phyloP scores from a whole-genome alignment of 192 early-diverging fungal genomes.

The Endogone sp. region DNA sequence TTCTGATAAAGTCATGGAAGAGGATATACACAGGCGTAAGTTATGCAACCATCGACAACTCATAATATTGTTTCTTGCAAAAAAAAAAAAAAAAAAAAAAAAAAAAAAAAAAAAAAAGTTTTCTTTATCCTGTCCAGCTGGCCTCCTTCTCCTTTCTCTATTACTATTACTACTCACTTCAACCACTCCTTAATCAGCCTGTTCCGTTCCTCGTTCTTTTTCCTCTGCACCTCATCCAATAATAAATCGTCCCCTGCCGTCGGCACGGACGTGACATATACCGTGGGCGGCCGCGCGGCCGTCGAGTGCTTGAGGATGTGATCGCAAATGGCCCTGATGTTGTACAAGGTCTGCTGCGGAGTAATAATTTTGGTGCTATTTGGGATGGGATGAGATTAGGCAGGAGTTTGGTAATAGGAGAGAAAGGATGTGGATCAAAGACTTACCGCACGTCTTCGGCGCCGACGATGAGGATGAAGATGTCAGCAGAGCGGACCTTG shows the following conservation, averaged over 20 bases:
- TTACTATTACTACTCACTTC: not conserved
- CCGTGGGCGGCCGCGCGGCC: conserved; percentile 5
- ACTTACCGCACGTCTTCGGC: conserved; percentile 30
- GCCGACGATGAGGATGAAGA: conserved; percentile 31
- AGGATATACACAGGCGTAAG: conserved; percentile 3
- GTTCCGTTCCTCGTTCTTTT: conserved; percentile 23
- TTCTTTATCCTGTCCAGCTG: no score
- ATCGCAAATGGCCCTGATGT: not conserved
- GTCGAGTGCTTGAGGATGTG: not conserved
- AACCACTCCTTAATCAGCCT: conserved; percentile 21
- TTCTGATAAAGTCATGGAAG: not conserved
- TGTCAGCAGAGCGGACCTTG: conserved; percentile 28
- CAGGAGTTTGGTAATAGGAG: no score
- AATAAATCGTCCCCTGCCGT: conserved; percentile 29
- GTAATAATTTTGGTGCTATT: not conserved
- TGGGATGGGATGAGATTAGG: not conserved
- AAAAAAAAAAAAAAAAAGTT: no score
- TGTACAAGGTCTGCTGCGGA: not conserved
- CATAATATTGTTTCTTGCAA: not conserved
- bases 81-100: not conserved
- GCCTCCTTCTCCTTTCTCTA: not conserved
- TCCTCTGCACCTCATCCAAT: conserved; percentile 16
- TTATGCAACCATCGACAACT: not conserved
- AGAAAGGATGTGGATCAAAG: not conserved
- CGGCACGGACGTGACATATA: conserved; percentile 28